Evolutionary conservation across 83 land plant genomes (phyloP).

Genomic region (Diphasiastrum complanatum): DNA sequence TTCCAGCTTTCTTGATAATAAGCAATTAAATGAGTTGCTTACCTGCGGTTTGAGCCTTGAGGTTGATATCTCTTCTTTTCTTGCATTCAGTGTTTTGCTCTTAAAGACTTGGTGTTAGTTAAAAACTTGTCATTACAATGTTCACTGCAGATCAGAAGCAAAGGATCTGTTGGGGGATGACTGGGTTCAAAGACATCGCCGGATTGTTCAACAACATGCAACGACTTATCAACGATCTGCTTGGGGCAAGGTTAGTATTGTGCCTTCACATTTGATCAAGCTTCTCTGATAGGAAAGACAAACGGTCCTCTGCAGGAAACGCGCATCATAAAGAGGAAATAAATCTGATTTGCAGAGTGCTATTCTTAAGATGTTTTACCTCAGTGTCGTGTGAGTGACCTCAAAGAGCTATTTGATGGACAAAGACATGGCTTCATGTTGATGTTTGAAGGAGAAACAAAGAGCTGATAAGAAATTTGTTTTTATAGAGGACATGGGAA

Average conservation of each 20-base stretch:
- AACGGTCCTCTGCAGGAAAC: constrained; percentile 1
- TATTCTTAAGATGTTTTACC: neutral
- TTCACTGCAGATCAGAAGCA: constrained; percentile 67
- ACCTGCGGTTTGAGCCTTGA: no score
- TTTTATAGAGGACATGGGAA: neutral
- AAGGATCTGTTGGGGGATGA: constrained; percentile 87
- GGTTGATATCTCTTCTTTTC: no score
- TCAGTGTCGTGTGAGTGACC: neutral
- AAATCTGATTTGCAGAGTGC: neutral
- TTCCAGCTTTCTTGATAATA: no score
- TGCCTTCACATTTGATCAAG: neutral
- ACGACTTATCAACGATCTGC: constrained; percentile 72
- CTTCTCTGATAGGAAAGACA: neutral
- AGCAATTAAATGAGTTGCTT: no score
- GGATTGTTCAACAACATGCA: constrained; percentile 92
- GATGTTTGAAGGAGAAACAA: neutral
- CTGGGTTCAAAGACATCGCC: constrained; percentile 86
- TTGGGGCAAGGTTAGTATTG: constrained; percentile 54
- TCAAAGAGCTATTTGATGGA: neutral
- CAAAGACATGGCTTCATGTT: no score
- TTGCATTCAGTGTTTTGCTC: neutral
- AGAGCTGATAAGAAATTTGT: neutral
- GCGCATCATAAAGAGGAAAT: neutral
- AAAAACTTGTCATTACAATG: neutral
- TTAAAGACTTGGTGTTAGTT: neutral